phyloP scores from a whole-genome alignment of 345 rosid genomes.

The Camelina hispida region DNA sequence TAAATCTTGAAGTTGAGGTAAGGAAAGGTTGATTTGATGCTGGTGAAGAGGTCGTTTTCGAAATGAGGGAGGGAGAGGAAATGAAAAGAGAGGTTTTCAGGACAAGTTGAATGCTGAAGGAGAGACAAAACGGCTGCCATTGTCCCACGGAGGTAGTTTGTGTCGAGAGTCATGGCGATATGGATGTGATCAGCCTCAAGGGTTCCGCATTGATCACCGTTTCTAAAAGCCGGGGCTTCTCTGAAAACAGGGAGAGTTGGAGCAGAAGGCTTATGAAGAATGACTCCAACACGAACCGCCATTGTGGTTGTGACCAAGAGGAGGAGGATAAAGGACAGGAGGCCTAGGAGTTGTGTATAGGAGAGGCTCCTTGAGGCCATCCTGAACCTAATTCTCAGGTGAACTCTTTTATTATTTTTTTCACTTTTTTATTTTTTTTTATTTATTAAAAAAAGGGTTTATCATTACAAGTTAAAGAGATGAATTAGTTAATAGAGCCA shows the following conservation, averaged over 20 bases:
- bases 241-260: conserved; percentile 51
- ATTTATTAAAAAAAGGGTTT: not conserved
- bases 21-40: conserved; percentile 63
- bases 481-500: conserved; percentile 44
- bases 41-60: conserved; percentile 48
- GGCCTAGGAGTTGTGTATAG: conserved; percentile 56
- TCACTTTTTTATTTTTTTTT: not conserved
- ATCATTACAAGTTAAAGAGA: conserved; percentile 28
- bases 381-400: conserved; percentile 53
- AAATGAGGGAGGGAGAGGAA: conserved; percentile 57
- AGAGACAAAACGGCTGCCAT: conserved; percentile 70
- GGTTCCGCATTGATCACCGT: conserved; percentile 53
- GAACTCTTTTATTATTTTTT: conserved; percentile 28
- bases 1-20: conserved; percentile 62
- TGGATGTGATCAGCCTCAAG: conserved; percentile 49
- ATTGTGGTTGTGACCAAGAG: conserved; percentile 40
- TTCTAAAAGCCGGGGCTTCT: conserved; percentile 64
- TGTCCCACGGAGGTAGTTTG: conserved; percentile 74
- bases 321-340: conserved; percentile 69
- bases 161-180: conserved; percentile 67
- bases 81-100: conserved; percentile 69
- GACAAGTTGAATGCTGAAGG: conserved; percentile 63
- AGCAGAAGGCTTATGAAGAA: conserved; percentile 44
- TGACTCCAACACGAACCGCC: conserved; percentile 48
- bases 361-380: conserved; percentile 65